Percentiles rank a stretch among this genome's conserved stretches.
Conservation (phyloP, 2,329 filamentous ascomycete species). For the Arthroderma uncinatum region DNA sequence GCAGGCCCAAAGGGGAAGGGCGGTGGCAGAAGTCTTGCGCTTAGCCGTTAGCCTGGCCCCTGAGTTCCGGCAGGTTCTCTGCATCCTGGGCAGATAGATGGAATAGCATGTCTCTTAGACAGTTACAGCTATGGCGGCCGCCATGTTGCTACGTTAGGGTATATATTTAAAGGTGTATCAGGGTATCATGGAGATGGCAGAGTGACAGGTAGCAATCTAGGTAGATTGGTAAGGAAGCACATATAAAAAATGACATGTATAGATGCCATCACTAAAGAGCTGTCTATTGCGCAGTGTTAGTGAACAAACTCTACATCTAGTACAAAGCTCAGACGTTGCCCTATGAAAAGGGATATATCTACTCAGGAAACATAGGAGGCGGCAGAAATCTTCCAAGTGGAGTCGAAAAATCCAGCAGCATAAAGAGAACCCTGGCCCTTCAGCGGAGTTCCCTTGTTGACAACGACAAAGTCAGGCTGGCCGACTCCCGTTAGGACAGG, state of each 20-base stretch:
- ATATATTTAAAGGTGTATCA: neutral
- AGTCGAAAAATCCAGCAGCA: constrained; percentile 47
- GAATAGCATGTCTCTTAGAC: neutral
- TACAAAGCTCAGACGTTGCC: neutral
- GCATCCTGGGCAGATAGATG: neutral
- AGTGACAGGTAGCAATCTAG: neutral
- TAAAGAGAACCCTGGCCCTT: constrained; percentile 42
- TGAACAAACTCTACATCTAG: neutral
- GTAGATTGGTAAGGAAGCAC: neutral
- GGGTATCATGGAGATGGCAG: neutral
- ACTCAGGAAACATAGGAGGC: constrained; percentile 34
- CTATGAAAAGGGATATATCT: neutral
- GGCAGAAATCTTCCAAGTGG: constrained; percentile 41
- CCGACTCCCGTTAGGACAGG: constrained; percentile 47
- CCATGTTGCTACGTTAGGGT: neutral
- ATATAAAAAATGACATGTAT: neutral
- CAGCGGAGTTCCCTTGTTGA: constrained; percentile 38
- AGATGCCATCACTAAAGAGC: neutral
- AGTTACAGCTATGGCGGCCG: neutral
- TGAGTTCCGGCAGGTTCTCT: neutral
- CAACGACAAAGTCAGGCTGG: constrained; percentile 47
- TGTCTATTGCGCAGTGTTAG: neutral
- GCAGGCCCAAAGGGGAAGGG: constrained; percentile 1
- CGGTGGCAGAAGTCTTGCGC: constrained; percentile 5
- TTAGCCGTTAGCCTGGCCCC: neutral